phyloP scores from a whole-genome alignment of 2,329 filamentous ascomycete genomes.

The Daldinia sp. region DNA sequence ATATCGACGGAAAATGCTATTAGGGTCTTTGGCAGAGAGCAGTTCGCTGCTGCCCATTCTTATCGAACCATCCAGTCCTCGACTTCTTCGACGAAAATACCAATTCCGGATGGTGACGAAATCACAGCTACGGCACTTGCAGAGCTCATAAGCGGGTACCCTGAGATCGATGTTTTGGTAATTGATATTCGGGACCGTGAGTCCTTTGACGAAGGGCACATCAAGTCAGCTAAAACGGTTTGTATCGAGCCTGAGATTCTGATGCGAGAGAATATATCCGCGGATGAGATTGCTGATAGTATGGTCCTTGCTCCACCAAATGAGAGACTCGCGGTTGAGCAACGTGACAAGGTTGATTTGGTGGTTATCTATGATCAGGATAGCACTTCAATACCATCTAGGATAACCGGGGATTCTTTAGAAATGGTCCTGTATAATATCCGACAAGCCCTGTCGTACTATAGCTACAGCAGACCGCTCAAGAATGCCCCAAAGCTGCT shows the following conservation, averaged over 20 bases:
- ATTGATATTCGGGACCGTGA: conserved; percentile 87
- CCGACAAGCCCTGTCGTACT: conserved; percentile 83
- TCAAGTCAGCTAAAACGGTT: conserved; percentile 84
- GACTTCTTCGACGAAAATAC: conserved; percentile 59
- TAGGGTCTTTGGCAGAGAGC: conserved; percentile 50
- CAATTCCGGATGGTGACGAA: conserved; percentile 65
- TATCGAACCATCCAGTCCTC: conserved; percentile 50
- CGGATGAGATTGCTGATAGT: conserved; percentile 72
- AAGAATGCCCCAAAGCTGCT: conserved; percentile 81
- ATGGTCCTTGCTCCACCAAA: conserved; percentile 76
- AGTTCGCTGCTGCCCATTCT: conserved; percentile 52
- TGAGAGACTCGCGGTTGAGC: conserved; percentile 81
- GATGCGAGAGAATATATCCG: conserved; percentile 74
- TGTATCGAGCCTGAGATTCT: conserved; percentile 87
- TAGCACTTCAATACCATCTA: conserved; percentile 64
- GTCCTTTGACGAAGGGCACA: conserved; percentile 88
- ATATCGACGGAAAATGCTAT: conserved; percentile 49
- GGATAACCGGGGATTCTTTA: conserved; percentile 53
- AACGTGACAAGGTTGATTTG: conserved; percentile 81
- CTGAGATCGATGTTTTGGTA: conserved; percentile 75
- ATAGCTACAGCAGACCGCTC: conserved; percentile 82
- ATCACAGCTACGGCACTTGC: conserved; percentile 79
- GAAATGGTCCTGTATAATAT: conserved; percentile 75
- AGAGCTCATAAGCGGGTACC: conserved; percentile 71
- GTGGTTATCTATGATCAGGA: conserved; percentile 90